Conservation (phyloP, 2,329 filamentous ascomycete genomes). For the Arthrobotrys sphaeroides region DNA sequence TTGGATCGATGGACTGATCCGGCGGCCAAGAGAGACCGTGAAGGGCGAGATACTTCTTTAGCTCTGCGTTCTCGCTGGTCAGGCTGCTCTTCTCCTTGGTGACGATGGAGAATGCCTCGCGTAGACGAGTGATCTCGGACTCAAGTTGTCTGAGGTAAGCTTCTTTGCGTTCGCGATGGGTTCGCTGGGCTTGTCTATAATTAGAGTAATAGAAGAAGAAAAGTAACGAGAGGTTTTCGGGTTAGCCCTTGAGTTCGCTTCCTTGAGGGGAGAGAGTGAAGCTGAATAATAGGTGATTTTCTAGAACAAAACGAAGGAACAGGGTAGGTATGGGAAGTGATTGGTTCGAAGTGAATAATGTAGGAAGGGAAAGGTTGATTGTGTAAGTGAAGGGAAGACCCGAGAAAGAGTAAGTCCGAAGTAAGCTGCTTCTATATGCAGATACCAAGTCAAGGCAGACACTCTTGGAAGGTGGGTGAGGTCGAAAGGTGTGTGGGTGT, state of each 20-base stretch:
- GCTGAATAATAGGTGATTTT: not conserved
- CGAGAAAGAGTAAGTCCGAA: constrained; percentile 18
- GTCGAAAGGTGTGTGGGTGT: too few relatives aligned
- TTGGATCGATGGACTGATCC: constrained; percentile 54
- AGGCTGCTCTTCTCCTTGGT: constrained; percentile 79
- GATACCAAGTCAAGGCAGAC: constrained; percentile 42
- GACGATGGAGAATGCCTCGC: constrained; percentile 80
- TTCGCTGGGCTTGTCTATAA: constrained; percentile 94
- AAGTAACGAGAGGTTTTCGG: constrained; percentile 21
- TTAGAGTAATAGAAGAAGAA: constrained; percentile 31
- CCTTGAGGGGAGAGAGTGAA: constrained; percentile 13
- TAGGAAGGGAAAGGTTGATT: constrained; percentile 1
- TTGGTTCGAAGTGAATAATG: constrained; percentile 2
- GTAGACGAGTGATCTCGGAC: constrained; percentile 86
- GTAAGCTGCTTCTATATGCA: constrained; percentile 27
- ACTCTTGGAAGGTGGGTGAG: constrained; percentile 42
- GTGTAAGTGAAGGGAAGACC: constrained; percentile 14
- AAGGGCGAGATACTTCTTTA: constrained; percentile 71
- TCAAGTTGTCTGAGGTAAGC: constrained; percentile 94
- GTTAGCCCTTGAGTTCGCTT: constrained; percentile 46
- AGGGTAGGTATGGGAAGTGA: constrained; percentile 16
- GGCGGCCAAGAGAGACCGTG: constrained; percentile 69
- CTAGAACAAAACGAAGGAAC: constrained; percentile 48
- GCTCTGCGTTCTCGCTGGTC: constrained; percentile 79
- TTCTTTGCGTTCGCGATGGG: constrained; percentile 95